phyloP scores from a whole-genome alignment of 495 filamentous ascomycete species.

The Astrothelium subdiscretum region DNA sequence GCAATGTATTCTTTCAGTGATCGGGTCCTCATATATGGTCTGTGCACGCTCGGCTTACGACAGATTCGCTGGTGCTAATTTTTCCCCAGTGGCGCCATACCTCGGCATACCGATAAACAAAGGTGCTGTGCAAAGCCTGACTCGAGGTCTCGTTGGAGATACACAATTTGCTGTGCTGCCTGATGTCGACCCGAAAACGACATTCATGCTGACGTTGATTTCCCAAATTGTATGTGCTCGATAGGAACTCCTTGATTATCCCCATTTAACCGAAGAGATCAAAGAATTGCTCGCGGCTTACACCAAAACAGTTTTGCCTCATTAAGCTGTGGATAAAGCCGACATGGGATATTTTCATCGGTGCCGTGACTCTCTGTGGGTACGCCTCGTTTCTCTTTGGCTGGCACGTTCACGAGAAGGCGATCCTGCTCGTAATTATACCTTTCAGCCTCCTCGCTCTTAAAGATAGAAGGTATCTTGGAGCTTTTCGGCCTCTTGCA shows the following conservation, averaged over 20 bases:
- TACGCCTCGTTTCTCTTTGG: conserved; percentile 96
- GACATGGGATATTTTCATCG: conserved; percentile 78
- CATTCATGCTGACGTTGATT: conserved; percentile 70
- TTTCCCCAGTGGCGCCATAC: conserved; percentile 56
- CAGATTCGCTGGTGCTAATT: conserved; percentile 21
- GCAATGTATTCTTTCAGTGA: conserved; percentile 91
- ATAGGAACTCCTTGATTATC: neutral
- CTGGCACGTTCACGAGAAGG: conserved; percentile 98
- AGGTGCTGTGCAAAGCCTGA: conserved; percentile 74
- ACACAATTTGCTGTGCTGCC: conserved; percentile 90
- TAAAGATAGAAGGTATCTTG: conserved; percentile 80
- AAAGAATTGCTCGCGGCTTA: conserved; percentile 13
- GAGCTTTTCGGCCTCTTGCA: conserved; percentile 82
- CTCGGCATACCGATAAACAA: conserved; percentile 60
- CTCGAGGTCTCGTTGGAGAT: conserved; percentile 87
- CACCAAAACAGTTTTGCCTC: conserved; percentile 47
- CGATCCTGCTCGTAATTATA: conserved; percentile 85
- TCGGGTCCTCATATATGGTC: conserved; percentile 67
- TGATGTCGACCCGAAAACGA: conserved; percentile 64
- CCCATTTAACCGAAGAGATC: too few species aligned
- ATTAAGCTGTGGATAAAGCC: conserved; percentile 72
- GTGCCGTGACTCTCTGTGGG: conserved; percentile 84
- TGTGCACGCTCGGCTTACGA: conserved; percentile 16
- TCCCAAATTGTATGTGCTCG: conserved; percentile 56
- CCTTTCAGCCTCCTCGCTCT: conserved; percentile 92